Evolutionary conservation across 2,329 filamentous ascomycete genomes (phyloP).

Genomic region (Aspergillus sp.): DNA sequence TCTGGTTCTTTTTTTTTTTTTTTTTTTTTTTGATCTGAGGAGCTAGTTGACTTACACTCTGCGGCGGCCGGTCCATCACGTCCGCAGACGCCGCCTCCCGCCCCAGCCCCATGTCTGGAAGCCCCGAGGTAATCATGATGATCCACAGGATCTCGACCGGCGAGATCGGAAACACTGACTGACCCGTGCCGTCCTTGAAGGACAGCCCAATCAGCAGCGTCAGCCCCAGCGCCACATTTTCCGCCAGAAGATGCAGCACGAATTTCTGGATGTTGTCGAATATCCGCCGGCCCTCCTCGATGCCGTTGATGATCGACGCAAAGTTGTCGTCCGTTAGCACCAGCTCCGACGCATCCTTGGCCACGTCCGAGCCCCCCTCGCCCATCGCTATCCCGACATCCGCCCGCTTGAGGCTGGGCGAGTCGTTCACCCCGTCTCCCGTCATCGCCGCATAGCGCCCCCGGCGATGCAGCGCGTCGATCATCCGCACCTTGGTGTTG

Average conservation of each 20-base stretch:
- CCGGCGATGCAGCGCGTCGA: conserved; percentile 51
- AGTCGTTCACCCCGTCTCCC: conserved; percentile 81
- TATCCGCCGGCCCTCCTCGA: conserved; percentile 74
- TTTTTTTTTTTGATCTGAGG: background rate
- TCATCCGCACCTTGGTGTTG: conserved; percentile 73
- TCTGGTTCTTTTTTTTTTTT: background rate
- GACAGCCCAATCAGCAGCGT: conserved; percentile 71
- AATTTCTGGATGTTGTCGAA: conserved; percentile 90
- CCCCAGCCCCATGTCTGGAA: conserved; percentile 80
- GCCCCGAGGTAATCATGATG: conserved; percentile 82
- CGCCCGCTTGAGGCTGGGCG: conserved; percentile 67
- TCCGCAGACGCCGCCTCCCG: conserved; percentile 66
- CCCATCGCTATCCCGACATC: conserved; percentile 90
- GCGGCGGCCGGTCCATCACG: conserved; percentile 71
- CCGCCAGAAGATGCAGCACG: conserved; percentile 65
- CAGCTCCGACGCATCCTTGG: conserved; percentile 59
- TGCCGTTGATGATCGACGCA: conserved; percentile 72
- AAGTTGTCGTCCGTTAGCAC: conserved; percentile 76
- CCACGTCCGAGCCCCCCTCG: conserved; percentile 68
- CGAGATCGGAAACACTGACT: conserved; percentile 77
- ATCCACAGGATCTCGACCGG: conserved; percentile 88
- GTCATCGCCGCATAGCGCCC: conserved; percentile 76
- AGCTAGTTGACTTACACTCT: conserved; percentile 34
- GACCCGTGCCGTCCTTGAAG: conserved; percentile 61
- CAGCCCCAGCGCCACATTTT: conserved; percentile 77